phyloP scores from a whole-genome alignment of 106 monocot genomes.

The Phalaenopsis aphrodite region DNA sequence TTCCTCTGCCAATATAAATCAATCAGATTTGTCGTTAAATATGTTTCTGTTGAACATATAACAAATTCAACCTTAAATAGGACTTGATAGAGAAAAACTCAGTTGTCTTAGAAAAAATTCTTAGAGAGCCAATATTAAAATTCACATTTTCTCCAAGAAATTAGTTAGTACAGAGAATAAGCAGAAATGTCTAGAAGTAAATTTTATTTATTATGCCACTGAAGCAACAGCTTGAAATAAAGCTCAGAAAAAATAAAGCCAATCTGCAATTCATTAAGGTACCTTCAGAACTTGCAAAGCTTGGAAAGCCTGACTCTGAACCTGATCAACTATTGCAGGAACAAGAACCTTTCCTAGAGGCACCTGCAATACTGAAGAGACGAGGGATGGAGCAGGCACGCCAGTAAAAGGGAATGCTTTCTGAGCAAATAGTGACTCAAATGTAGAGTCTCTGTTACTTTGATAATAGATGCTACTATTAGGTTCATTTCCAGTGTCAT shows the following conservation, averaged over 20 bases:
- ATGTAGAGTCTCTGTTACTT: constrained; percentile 18
- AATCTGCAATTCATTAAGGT: constrained; percentile 2
- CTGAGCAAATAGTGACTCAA: constrained; percentile 30
- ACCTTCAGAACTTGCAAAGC: constrained; percentile 96
- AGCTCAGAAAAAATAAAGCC: not conserved
- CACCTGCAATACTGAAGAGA: constrained; percentile 67
- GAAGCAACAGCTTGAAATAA: not conserved
- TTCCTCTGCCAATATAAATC: not conserved
- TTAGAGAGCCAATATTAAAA: not conserved
- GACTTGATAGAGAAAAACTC: not conserved
- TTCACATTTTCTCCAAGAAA: no score
- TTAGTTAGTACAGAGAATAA: not conserved
- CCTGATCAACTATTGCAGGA: constrained; percentile 80
- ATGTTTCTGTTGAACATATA: not conserved
- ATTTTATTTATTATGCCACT: not conserved
- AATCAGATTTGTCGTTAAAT: not conserved
- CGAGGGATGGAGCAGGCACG: constrained; percentile 74
- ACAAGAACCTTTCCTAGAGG: constrained; percentile 78
- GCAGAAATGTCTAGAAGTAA: not conserved
- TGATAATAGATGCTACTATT: constrained; percentile 14
- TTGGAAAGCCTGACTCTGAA: constrained; percentile 73
- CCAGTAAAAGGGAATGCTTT: constrained; percentile 46
- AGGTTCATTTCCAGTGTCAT: constrained; percentile 13
- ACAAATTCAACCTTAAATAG: constrained; percentile 1
- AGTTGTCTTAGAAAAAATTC: not conserved